These are phyloP conservation scores for Aurifilum marmelostoma DNA, from an alignment of 2,329 filamentous ascomycete genomes.

Conservation along the genomic window DNA sequence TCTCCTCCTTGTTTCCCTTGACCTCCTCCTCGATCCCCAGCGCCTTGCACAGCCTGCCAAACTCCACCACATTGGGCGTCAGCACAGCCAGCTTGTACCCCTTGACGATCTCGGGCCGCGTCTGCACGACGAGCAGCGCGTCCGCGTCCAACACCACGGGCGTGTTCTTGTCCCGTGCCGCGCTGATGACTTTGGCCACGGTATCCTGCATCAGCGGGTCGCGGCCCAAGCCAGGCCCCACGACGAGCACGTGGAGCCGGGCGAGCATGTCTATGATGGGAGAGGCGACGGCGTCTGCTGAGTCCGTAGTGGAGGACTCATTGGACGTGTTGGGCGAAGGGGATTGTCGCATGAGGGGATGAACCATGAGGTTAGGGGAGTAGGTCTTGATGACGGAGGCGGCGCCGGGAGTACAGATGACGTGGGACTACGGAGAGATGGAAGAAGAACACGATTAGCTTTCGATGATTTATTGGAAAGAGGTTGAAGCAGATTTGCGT, in stretches of 20 bases:
- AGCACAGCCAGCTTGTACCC: constrained; percentile 85
- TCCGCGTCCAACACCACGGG: constrained; percentile 93
- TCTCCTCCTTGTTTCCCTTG: constrained; percentile 42
- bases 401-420: constrained; percentile 92
- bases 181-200: constrained; percentile 75
- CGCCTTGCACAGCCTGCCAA: constrained; percentile 76
- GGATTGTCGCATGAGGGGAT: constrained; percentile 88
- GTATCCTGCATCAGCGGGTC: constrained; percentile 90
- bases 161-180: constrained; percentile 71
- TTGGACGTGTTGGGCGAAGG: constrained; percentile 49
- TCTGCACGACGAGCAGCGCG: constrained; percentile 77
- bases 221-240: constrained; percentile 89
- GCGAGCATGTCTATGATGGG: constrained; percentile 79
- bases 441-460: background rate
- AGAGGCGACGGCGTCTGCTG: constrained; percentile 62
- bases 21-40: constrained; percentile 66
- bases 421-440: constrained; percentile 67
- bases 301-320: constrained; percentile 49
- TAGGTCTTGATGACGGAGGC: constrained; percentile 94
- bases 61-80: constrained; percentile 95
- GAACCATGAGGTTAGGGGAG: constrained; percentile 97
- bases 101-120: constrained; percentile 72
- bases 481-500: constrained; percentile 33
- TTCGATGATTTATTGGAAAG: background rate
- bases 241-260: constrained; percentile 87